Base-by-base conservation (phyloP, 2,329 filamentous ascomycete genomes). In the Cladorrhinum sp. region DNA sequence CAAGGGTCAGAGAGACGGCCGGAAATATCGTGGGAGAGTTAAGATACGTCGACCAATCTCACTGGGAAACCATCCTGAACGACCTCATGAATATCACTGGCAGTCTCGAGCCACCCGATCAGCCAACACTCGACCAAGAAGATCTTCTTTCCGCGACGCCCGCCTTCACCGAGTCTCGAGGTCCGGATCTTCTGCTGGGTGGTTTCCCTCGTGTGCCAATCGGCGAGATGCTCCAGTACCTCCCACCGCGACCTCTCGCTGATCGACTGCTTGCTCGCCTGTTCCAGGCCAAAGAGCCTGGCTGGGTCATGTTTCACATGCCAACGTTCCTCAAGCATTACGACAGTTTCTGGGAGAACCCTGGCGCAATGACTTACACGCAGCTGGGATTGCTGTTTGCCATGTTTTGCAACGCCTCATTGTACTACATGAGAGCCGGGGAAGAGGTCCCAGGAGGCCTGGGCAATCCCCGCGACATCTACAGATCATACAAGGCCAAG, bases 21-120 rank as follows among this genome's bases (percentile, higher is more conserved):
- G 67, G 67, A n/a, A 60, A 65, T 20, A 51, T 68, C n/a, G 50
- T 65, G 30, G 65, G 64, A 16, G 66, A 69, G 24, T 48, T 66
- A 14, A 65, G 69, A 30, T 73, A 73, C 55, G 67, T 72, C 8
- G 68, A 72, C 48, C 64, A 65, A 1, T 69, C 68, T 1, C 70
- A 73, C 50, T 74, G 70, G 71, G 70, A 72, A 39, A 66, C 70
- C 9, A 68, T 73, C 39, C 66, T 73, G 2, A 67, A 72, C n/a
- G 68, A 73, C 53, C 59, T 69, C 18, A 61, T 66, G 16, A 64
- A 54, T 20, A 62, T 70, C 20, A 66, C 68, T 7, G 58, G 66
- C 36, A 59, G 70, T 39, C 55, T 70, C 1, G 63, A 63, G 49
- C 67, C 68, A 2, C 52, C 59, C 10, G 66, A 70, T 14, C 67